Conservation (phyloP, 352 stramenopile genomes). For the Globisporangium abappressorium region DNA sequence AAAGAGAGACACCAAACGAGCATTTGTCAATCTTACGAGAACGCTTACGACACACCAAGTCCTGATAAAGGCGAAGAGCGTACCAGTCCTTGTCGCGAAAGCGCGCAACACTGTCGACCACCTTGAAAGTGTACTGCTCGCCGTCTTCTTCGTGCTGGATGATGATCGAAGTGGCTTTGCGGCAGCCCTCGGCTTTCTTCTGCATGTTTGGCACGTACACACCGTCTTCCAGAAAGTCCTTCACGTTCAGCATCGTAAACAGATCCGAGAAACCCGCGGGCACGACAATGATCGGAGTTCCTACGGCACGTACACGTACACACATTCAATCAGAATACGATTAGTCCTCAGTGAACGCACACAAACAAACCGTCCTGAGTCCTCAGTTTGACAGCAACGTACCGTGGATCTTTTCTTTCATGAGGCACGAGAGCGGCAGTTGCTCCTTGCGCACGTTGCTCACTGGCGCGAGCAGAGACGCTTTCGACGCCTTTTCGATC, state of each 20-base stretch:
- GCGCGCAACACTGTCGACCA: conserved; percentile 85
- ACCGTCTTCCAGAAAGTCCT: conserved; percentile 85
- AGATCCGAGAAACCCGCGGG: conserved; percentile 83
- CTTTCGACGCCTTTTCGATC: conserved; percentile 82
- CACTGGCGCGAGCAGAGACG: conserved; percentile 41
- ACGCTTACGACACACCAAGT: background rate
- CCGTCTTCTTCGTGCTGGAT: conserved; percentile 82
- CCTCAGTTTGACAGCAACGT: background rate
- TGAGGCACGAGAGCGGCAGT: conserved; percentile 52
- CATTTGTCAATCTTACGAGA: background rate
- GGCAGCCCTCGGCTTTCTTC: conserved; percentile 79
- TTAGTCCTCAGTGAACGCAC: background rate
- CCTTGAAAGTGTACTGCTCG: conserved; percentile 81
- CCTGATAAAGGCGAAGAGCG: conserved; percentile 13
- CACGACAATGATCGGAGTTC: conserved; percentile 90
- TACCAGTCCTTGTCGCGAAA: conserved; percentile 88
- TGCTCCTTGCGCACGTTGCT: conserved; percentile 56
- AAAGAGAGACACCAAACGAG: background rate
- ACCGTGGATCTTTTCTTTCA: conserved; percentile 81
- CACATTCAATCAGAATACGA: background rate
- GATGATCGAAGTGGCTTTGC: conserved; percentile 81
- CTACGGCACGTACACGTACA: conserved; percentile 19
- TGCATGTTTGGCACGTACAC: conserved; percentile 80
- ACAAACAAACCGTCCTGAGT: background rate
- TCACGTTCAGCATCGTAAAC: conserved; percentile 88